Conservation (phyloP, 306 rosid genomes). For the Corylus americana region DNA sequence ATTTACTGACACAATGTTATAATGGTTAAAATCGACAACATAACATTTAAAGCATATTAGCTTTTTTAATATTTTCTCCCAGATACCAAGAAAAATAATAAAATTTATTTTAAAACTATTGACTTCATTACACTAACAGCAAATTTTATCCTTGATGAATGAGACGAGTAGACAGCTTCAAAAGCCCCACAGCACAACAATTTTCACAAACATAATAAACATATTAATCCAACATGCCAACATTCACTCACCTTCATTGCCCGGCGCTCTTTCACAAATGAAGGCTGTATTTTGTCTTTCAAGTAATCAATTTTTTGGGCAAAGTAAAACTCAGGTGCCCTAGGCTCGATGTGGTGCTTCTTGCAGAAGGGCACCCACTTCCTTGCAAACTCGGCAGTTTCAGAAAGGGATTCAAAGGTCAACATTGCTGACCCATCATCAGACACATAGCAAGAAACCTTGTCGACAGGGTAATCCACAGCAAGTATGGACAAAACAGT, state of each 20-base stretch:
- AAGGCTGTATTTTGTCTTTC: constrained; percentile 96
- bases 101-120: background rate
- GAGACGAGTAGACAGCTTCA: background rate
- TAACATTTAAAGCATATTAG: no score
- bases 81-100: no score
- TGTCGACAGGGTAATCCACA: constrained; percentile 99
- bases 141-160: background rate
- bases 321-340: constrained; percentile 98
- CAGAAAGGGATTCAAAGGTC: constrained; percentile 94
- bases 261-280: constrained; percentile 97
- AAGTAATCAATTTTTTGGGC: constrained; percentile 95
- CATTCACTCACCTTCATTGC: constrained; percentile 75
- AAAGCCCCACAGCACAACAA: background rate
- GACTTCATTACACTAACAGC: background rate
- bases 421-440: constrained; percentile 99
- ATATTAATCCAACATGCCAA: constrained; percentile 4
- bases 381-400: constrained; percentile 98
- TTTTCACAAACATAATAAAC: background rate
- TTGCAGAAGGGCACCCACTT: constrained; percentile 99
- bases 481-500: constrained; percentile 98
- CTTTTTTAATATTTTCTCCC: no score
- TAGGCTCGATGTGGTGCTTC: constrained; percentile 91
- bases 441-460: constrained; percentile 97
- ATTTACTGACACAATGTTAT: no score
- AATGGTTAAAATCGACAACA: no score